Percentiles rank a stretch among this genome's conserved stretches.
These are phyloP conservation scores for Epichloe bromicola DNA, from an alignment of 2,329 filamentous ascomycete species.

Conservation along the genomic window DNA sequence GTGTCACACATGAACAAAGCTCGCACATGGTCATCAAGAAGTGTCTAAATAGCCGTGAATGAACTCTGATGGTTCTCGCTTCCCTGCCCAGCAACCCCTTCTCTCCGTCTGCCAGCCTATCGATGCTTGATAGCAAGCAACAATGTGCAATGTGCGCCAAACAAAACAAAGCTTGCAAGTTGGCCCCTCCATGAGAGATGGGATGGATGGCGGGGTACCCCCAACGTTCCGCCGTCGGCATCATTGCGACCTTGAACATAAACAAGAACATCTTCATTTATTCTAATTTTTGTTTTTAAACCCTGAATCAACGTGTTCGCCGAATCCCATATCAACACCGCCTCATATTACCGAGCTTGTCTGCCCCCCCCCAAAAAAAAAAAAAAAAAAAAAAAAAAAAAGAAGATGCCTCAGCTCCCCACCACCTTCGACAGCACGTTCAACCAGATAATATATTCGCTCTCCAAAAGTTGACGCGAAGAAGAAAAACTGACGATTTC, in stretches of 20 bases:
- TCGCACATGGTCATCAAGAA: too few relatives aligned
- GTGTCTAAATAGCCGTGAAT: too few relatives aligned
- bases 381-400: too few relatives aligned
- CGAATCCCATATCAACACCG: not conserved
- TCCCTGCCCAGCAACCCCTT: too few relatives aligned
- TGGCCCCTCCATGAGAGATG: not conserved
- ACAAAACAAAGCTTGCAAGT: not conserved
- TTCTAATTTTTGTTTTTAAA: too few relatives aligned
- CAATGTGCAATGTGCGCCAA: slow-evolving; percentile 3
- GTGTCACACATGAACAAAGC: too few relatives aligned
- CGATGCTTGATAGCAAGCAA: not conserved
- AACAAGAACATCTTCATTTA: too few relatives aligned
- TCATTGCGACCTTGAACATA: not conserved
- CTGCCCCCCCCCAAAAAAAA: too few relatives aligned
- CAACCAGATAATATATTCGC: not conserved
- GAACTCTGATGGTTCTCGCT: too few relatives aligned
- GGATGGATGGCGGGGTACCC: not conserved
- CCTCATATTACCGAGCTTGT: not conserved
- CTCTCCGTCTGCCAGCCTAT: not conserved
- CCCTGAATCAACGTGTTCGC: too few relatives aligned
- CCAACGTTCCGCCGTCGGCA: not conserved
- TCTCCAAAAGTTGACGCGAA: not conserved
- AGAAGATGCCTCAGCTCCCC: slow-evolving; percentile 38
- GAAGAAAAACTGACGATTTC: not conserved
- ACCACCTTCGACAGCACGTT: slow-evolving; percentile 44